Base-by-base conservation (phyloP, 129 eudicot genomes). In the Lactuca sativa region DNA sequence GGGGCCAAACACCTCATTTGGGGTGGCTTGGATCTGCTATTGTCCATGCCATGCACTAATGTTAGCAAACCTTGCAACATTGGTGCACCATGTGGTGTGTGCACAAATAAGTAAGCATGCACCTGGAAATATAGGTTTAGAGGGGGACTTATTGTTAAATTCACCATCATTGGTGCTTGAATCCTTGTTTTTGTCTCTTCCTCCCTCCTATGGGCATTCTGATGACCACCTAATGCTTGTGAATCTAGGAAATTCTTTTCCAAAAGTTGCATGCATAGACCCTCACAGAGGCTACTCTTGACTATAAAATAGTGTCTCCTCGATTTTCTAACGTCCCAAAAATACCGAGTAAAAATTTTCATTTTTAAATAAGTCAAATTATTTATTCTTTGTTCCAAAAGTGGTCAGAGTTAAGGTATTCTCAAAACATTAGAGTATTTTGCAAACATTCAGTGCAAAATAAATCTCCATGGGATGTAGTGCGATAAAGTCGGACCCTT, bases 141-240 rank as follows among this genome's bases (percentile, higher is more conserved):
- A n/a, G 78, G 9, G 44, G 62, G n/a, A 17, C 63, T 56, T 8
- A 74, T 37, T 5, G 82, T 84, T 64, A 77, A 52, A 33, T 55
- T 32, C 12, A 56, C 49, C 18, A 37, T 30, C 4, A 1, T 72
- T 74, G 75, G 69, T 9, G 90, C 68, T 66, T 76, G 87, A 64
- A 76, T 64, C 71, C 78, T 76, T 70, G 82, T 84, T 15, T 73
- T 80, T 72, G 74, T 67, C 15, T 85, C 91, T 79, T 88, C 77
- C 71, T 88, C 96, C 70, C 83, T 80, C 67, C 74, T 85, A 80
- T 88, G 89, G 16, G 89, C 91, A 59, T 85, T 88, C 56, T 88
- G 96, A 60, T 85, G 91, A 8, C 96, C 91, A 0, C 96, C 89
- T 54, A 88, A 59, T 52, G 96, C 96, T 71, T 88, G 89, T 52